Evolutionary conservation across 192 early-diverging fungal genomes (phyloP), one percentile per base, ranked within the genome.

Genomic region (Coemansia sp.): DNA sequence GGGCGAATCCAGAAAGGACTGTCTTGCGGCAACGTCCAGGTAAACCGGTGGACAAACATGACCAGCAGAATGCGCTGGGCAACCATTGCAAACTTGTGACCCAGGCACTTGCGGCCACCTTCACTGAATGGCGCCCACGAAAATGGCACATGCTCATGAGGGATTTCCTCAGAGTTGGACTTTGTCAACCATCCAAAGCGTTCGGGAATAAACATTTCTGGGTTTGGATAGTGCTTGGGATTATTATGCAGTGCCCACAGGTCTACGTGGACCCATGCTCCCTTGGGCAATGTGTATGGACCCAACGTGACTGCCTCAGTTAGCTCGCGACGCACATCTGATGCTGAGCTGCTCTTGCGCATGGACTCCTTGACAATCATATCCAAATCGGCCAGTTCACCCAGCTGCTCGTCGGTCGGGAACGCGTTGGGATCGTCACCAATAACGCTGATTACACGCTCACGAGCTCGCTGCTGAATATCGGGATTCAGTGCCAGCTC

Each of bases 91-190:
- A 88, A 89, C 57, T 85, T 84, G 83, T 83, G 84, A 44, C 85
- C 88, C 17, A 87, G 71, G 64, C 84, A 88, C 67, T 84, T 73
- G 44, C 82, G 82, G 12, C 73, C 53, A 2, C 88, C 88, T 21
- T 76, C 67, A 46, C 86, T 81, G 63, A 90, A 90, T n/a, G 88
- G 79, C 15, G 86, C 58, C 60, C 73, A 89, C 10, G 81, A 36
- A 48, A 81, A 76, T 0, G 71, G 67, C 12, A 60, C 67, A 20
- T 56, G 24, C 26, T 21, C 20, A 51, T 58, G 44, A 28, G 62
- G 52, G 52, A 15, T 53, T 53, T 53, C 51, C 12, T 23, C 51
- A 20, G 11, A 28, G 5, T 53, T 24, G 1, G 51, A 47, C 24
- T 37, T 34, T 6, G 42, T 48, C 44, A n/a, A 37, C 55, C 23